Percentiles rank a stretch among this genome's conserved stretches.
These are phyloP conservation scores for Colletotrichum acutatum DNA, from an alignment of 2,329 filamentous ascomycete species.

Conservation along the genomic window DNA sequence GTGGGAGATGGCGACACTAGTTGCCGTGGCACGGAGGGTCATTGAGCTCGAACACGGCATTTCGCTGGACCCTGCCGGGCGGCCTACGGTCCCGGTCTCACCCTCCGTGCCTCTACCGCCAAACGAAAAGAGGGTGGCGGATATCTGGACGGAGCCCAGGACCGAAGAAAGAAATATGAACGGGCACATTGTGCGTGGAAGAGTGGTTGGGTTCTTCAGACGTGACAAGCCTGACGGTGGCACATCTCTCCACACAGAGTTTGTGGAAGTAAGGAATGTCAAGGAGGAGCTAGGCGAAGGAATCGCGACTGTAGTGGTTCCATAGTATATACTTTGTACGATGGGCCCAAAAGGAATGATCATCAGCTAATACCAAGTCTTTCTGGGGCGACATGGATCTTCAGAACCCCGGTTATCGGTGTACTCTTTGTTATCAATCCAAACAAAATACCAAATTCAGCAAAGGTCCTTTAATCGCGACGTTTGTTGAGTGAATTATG, in stretches of 20 bases:
- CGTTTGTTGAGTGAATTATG: background rate
- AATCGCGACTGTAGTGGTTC: background rate
- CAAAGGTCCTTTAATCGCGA: background rate
- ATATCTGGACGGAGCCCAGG: slow-evolving; percentile 6
- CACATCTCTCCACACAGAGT: background rate
- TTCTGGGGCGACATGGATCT: background rate
- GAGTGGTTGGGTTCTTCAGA: slow-evolving; percentile 11
- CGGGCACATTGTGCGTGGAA: background rate
- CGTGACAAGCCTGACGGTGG: background rate
- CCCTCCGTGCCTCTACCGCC: background rate
- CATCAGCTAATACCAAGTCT: background rate
- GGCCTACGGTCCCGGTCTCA: background rate
- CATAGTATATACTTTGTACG: background rate
- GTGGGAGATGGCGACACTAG: slow-evolving; percentile 26
- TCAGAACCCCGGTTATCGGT: background rate
- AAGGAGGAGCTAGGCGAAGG: background rate
- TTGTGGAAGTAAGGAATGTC: slow-evolving; percentile 1
- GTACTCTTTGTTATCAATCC: background rate
- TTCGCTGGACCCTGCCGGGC: background rate
- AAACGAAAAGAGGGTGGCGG: slow-evolving; percentile 10
- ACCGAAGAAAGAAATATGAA: slow-evolving; percentile 9
- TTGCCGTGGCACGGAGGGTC: slow-evolving; percentile 20
- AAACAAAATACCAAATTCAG: background rate
- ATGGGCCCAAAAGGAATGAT: background rate
- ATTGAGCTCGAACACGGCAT: slow-evolving; percentile 32